A percentile compares a stretch with the other conserved stretches of the same genome.
Conservation (phyloP, 768 basidiomycete genomes). For the Suillus paluster region DNA sequence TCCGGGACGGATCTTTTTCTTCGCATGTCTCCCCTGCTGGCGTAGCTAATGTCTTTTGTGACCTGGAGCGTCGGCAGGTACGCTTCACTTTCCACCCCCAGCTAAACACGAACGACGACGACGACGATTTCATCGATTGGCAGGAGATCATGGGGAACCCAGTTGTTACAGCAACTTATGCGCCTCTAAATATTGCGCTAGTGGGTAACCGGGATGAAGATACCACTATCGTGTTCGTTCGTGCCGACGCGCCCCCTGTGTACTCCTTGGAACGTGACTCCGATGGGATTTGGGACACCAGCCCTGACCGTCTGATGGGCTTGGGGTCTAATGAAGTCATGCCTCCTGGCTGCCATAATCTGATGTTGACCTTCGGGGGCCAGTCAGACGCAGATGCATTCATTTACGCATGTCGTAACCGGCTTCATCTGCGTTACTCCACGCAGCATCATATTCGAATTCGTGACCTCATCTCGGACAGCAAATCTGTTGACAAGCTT, state of each 20-base stretch:
- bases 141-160: neutral
- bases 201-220: conserved; percentile 14
- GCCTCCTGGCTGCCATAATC: conserved; percentile 32
- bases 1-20: conserved; percentile 40
- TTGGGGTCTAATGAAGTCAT: conserved; percentile 27
- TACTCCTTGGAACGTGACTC: conserved; percentile 21
- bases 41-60: conserved; percentile 37
- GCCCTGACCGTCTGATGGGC: conserved; percentile 17
- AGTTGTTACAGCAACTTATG: conserved; percentile 24
- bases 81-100: conserved; percentile 30
- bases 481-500: conserved; percentile 9
- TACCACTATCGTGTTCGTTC: conserved; percentile 31
- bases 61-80: conserved; percentile 34
- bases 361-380: conserved; percentile 36
- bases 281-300: neutral
- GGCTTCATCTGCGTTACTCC: conserved; percentile 25
- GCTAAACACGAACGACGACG: neutral
- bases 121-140: neutral
- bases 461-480: neutral
- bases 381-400: conserved; percentile 33
- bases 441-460: neutral
- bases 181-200: conserved; percentile 24
- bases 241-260: conserved; percentile 35
- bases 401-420: conserved; percentile 17
- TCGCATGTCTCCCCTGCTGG: conserved; percentile 31